Conservation (phyloP, 1,284 basidiomycete genomes). For the Kwoniella shivajii region DNA sequence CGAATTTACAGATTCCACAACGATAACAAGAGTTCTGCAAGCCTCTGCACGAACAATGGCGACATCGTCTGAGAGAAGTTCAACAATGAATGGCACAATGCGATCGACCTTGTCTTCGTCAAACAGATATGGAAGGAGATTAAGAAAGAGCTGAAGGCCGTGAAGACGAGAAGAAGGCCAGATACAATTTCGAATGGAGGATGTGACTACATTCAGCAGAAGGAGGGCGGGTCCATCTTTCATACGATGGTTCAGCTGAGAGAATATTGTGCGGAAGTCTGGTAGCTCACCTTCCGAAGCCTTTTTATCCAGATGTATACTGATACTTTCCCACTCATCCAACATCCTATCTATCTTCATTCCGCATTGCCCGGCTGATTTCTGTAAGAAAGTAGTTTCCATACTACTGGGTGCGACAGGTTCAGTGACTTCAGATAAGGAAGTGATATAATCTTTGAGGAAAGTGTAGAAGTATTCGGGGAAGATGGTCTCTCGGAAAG, state of each 20-base stretch:
- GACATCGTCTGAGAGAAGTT: conserved; percentile 81
- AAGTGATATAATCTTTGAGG: conserved; percentile 82
- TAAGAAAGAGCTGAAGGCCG: conserved; percentile 84
- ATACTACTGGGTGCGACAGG: conserved; percentile 1
- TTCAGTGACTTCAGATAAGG: conserved; percentile 65
- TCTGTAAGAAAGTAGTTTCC: conserved; percentile 27
- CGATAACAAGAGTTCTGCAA: conserved; percentile 77
- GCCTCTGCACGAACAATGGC: conserved; percentile 78
- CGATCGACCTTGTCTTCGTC: conserved; percentile 96
- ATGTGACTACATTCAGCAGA: conserved; percentile 79
- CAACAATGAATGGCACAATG: conserved; percentile 87
- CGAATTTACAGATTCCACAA: conserved; percentile 77
- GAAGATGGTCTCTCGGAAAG: conserved; percentile 76
- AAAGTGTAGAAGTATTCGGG: conserved; percentile 94
- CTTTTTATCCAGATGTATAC: conserved; percentile 37
- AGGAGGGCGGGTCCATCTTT: conserved; percentile 78
- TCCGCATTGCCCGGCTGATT: conserved; percentile 30
- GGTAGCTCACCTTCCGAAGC: conserved; percentile 33
- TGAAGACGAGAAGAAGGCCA: conserved; percentile 84
- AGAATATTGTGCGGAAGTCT: background rate
- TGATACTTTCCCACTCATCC: conserved; percentile 51
- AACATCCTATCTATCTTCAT: conserved; percentile 46
- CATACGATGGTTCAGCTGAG: background rate
- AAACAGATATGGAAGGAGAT: conserved; percentile 76
- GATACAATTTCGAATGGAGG: conserved; percentile 86